These are phyloP conservation scores for Monilinia fructicola DNA, from an alignment of 2,329 filamentous ascomycete genomes.

Conservation along the genomic window DNA sequence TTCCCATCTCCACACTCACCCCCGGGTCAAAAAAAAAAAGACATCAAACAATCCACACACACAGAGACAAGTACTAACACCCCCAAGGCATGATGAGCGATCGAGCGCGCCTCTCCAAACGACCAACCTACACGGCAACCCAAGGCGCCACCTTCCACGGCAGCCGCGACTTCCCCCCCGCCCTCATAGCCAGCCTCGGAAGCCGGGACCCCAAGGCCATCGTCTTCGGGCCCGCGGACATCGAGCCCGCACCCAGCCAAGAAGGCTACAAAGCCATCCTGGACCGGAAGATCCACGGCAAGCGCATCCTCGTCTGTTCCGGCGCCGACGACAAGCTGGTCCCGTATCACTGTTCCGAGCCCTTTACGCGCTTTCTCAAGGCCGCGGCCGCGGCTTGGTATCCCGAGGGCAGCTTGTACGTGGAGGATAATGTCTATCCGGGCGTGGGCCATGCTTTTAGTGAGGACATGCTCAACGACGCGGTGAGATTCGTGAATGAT, in stretches of 20 bases:
- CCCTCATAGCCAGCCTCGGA: constrained; percentile 62
- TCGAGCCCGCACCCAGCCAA: constrained; percentile 41
- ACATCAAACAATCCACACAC: neutral
- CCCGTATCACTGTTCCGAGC: constrained; percentile 60
- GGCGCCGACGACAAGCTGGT: constrained; percentile 71
- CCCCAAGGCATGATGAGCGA: constrained; percentile 64
- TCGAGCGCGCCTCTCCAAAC: constrained; percentile 70
- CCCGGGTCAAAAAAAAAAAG: neutral
- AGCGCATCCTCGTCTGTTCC: constrained; percentile 63
- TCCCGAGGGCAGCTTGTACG: constrained; percentile 52
- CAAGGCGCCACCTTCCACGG: constrained; percentile 68
- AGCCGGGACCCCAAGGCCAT: constrained; percentile 74
- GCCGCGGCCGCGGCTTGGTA: constrained; percentile 53
- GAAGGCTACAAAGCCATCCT: constrained; percentile 49
- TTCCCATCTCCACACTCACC: neutral
- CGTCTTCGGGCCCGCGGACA: constrained; percentile 56
- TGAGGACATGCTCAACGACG: constrained; percentile 63
- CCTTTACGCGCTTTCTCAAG: constrained; percentile 63
- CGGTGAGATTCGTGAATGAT: constrained; percentile 61
- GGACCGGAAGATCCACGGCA: constrained; percentile 54
- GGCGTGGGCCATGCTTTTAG: constrained; percentile 70
- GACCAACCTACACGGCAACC: constrained; percentile 57
- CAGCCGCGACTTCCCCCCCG: constrained; percentile 71
- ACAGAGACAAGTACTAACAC: constrained; percentile 16
- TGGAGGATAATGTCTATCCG: constrained; percentile 68